Evolutionary conservation across 2,329 filamentous ascomycete genomes (phyloP).

Genomic region (Capronia epimyces): DNA sequence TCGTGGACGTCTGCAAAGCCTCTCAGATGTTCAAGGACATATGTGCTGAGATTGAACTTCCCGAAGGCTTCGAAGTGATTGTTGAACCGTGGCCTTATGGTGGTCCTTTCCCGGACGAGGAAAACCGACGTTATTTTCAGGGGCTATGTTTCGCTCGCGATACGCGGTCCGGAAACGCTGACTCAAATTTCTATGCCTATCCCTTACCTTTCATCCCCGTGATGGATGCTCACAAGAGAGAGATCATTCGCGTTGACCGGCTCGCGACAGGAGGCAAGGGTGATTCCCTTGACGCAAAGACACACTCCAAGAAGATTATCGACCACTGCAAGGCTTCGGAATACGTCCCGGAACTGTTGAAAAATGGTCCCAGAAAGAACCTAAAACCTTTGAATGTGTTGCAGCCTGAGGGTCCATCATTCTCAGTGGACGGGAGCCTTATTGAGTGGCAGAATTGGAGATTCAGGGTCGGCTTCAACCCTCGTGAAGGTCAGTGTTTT

Average conservation of each 20-base stretch:
- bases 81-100: constrained; percentile 56
- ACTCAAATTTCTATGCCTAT: constrained; percentile 59
- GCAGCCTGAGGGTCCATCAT: constrained; percentile 64
- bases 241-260: constrained; percentile 54
- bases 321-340: constrained; percentile 49
- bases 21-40: constrained; percentile 51
- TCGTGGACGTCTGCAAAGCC: constrained; percentile 46
- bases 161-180: constrained; percentile 42
- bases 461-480: constrained; percentile 56
- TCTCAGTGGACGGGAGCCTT: constrained; percentile 49
- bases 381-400: constrained; percentile 67
- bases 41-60: constrained; percentile 48
- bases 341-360: constrained; percentile 49
- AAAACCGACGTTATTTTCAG: constrained; percentile 50
- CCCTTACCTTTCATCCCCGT: constrained; percentile 55
- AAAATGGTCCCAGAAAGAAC: constrained; percentile 45
- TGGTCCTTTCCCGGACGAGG: constrained; percentile 46
- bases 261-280: constrained; percentile 50
- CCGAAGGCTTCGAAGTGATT: constrained; percentile 51
- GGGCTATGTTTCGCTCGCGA: constrained; percentile 51
- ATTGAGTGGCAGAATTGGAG: constrained; percentile 63
- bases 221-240: constrained; percentile 52
- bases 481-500: too few species aligned
- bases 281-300: constrained; percentile 44
- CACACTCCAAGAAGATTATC: constrained; percentile 44